Conservation (phyloP, 768 basidiomycete species). For the Termitomyces sp. region DNA sequence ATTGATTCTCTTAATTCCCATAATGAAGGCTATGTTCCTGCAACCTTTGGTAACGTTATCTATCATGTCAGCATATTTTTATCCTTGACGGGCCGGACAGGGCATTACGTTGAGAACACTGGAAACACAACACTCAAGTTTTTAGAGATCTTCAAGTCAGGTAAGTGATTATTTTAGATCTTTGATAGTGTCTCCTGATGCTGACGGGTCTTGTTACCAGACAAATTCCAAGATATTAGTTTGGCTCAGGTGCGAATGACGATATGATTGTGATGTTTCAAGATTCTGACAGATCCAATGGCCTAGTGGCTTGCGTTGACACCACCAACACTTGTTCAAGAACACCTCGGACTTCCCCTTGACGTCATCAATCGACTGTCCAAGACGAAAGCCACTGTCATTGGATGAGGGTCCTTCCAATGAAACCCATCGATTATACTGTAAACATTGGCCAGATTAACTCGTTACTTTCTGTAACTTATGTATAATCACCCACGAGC, state of each 20-base stretch:
- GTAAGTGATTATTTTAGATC: slow-evolving; percentile 13
- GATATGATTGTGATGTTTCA: not conserved
- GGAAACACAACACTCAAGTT: slow-evolving; percentile 44
- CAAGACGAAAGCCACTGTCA: slow-evolving; percentile 35
- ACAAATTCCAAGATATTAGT: slow-evolving; percentile 33
- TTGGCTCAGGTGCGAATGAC: slow-evolving; percentile 35
- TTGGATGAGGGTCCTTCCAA: slow-evolving; percentile 17
- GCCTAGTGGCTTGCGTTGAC: slow-evolving; percentile 20
- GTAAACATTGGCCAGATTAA: not conserved
- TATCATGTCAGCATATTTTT: not conserved
- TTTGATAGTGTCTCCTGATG: not conserved
- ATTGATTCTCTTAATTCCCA: slow-evolving; percentile 1
- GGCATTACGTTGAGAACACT: slow-evolving; percentile 52
- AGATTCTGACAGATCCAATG: not conserved
- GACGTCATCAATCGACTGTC: slow-evolving; percentile 25
- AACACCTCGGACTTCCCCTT: slow-evolving; percentile 9
- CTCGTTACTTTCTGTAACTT: not conserved
- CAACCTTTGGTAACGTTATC: slow-evolving; percentile 39
- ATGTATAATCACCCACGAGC: not conserved
- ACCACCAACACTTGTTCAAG: slow-evolving; percentile 15
- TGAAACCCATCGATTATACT: not conserved
- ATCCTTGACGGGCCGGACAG: slow-evolving; percentile 17
- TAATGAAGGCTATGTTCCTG: slow-evolving; percentile 48
- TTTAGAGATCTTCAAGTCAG: slow-evolving; percentile 44
- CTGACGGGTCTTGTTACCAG: slow-evolving; percentile 8